Percentiles rank a stretch among this genome's conserved stretches.
Evolutionary conservation across 2,329 filamentous ascomycete species (phyloP).

Genomic region (Zasmidium cellare): DNA sequence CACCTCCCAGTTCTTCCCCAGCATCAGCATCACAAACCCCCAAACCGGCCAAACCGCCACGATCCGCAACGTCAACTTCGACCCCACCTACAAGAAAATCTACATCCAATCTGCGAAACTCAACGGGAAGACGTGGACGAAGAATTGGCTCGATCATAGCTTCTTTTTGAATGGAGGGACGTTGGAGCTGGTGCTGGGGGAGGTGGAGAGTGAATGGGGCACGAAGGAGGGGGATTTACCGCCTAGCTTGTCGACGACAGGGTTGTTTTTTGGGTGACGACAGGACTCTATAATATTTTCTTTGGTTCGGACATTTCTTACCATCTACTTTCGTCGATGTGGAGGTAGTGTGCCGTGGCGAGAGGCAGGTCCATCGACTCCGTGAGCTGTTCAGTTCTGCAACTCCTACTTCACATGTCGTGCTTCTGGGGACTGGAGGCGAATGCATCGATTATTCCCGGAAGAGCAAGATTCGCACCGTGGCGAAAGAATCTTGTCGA

Average conservation of each 20-base stretch:
- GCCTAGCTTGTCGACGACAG: slow-evolving; percentile 43
- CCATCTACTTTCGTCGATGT: no score
- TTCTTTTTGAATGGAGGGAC: slow-evolving; percentile 64
- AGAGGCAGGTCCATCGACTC: no score
- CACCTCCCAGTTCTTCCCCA: slow-evolving; percentile 53
- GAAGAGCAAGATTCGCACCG: no score
- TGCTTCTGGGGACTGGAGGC: no score
- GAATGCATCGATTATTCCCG: no score
- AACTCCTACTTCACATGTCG: no score
- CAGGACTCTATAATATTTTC: no score
- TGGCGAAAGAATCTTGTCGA: no score
- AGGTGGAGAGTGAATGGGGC: slow-evolving; percentile 48
- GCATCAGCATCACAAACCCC: slow-evolving; percentile 59
- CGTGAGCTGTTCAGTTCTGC: no score
- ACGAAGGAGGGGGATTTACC: slow-evolving; percentile 48
- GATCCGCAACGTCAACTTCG: slow-evolving; percentile 48
- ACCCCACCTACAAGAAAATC: slow-evolving; percentile 41
- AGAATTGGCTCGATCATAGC: slow-evolving; percentile 66
- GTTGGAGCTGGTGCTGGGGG: slow-evolving; percentile 65
- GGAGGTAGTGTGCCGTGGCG: no score
- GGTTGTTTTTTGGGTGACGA: slow-evolving; percentile 14
- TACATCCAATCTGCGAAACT: slow-evolving; percentile 68
- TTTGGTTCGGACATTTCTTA: no score
- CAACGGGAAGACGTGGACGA: slow-evolving; percentile 63
- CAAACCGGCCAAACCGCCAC: slow-evolving; percentile 54